phyloP scores from a whole-genome alignment of 345 rosid genomes.

The Rhodamnia argentea region DNA sequence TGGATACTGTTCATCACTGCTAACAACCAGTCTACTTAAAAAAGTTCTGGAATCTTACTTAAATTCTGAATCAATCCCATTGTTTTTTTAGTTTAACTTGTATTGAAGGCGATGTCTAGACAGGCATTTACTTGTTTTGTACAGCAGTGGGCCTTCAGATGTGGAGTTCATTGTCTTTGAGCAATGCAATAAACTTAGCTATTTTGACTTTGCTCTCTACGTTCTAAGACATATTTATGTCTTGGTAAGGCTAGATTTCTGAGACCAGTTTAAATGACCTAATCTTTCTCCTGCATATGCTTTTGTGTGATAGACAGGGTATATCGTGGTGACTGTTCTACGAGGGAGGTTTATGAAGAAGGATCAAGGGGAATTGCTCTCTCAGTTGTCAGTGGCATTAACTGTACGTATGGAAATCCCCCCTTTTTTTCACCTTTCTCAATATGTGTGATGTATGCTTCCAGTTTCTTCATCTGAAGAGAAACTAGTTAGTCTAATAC shows the following conservation, averaged over 20 bases:
- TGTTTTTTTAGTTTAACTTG: neutral
- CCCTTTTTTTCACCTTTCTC: neutral
- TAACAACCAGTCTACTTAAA: neutral
- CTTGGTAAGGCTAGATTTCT: neutral
- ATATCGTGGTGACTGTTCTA: constrained; percentile 73
- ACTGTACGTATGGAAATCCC: constrained; percentile 43
- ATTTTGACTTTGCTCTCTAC: neutral
- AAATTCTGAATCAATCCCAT: neutral
- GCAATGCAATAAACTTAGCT: neutral
- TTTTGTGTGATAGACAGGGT: constrained; percentile 61
- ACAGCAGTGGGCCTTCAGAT: neutral
- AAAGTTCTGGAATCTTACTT: neutral
- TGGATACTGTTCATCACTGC: neutral
- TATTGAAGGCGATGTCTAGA: neutral
- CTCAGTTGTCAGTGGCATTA: constrained; percentile 80
- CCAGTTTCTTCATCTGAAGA: neutral
- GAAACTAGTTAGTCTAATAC: neutral
- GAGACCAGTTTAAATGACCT: neutral
- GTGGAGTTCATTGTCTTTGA: neutral
- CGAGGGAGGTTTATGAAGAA: constrained; percentile 72
- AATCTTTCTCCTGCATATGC: neutral
- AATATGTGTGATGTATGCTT: neutral
- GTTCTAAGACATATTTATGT: neutral
- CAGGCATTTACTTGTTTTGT: neutral
- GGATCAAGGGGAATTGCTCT: constrained; percentile 85